A percentile compares a stretch with the other conserved stretches of the same genome.
These are phyloP conservation scores for Vitis riparia DNA, from an alignment of 164 flowering plant species.

Conservation along the genomic window DNA sequence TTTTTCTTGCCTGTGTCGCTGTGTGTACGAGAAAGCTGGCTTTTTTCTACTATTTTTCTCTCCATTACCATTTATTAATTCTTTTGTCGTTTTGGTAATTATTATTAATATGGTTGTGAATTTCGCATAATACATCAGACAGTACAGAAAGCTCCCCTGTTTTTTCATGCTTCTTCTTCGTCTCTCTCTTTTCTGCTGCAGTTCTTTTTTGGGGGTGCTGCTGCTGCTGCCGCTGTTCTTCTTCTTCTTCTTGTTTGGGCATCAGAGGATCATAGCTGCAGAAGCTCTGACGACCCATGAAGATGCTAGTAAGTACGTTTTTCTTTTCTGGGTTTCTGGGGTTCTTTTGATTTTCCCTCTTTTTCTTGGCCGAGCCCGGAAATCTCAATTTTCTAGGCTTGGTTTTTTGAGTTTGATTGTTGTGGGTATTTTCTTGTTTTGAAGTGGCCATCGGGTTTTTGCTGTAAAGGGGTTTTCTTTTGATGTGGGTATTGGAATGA, in stretches of 20 bases:
- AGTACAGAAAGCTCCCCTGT: conserved; percentile 11
- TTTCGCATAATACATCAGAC: conserved; percentile 17
- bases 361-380: conserved; percentile 10
- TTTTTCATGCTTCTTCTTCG: conserved; percentile 5
- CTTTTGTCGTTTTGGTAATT: conserved; percentile 16
- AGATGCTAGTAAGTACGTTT: conserved; percentile 94
- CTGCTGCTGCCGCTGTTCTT: not conserved
- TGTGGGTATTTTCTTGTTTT: not conserved
- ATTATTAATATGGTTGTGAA: conserved; percentile 21
- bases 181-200: not conserved
- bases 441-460: not conserved
- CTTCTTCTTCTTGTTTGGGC: not conserved
- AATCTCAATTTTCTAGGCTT: not conserved
- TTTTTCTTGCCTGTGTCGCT: not conserved
- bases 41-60: not conserved
- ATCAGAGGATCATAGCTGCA: not conserved
- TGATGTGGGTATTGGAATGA: not conserved
- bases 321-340: conserved; percentile 17
- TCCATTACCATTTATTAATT: conserved; percentile 6
- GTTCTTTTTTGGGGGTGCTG: not conserved
- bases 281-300: conserved; percentile 38
- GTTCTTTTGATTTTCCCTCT: conserved; percentile 1
- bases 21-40: conserved; percentile 27
- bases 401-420: conserved; percentile 7
- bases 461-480: not conserved